Conservation (phyloP, 2,329 filamentous ascomycete genomes). For the Claviceps africana region DNA sequence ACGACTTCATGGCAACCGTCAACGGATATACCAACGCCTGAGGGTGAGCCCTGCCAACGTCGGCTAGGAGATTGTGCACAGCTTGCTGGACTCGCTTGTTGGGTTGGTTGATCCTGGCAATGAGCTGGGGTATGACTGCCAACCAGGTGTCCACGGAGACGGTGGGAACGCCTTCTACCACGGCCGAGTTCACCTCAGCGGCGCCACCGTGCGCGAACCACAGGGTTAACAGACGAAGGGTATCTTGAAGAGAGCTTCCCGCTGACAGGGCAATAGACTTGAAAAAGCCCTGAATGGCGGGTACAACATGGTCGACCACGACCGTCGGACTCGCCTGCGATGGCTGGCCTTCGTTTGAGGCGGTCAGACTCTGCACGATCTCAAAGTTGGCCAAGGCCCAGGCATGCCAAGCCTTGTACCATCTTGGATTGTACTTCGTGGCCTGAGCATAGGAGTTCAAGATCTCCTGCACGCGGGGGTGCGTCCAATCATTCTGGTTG, state of each 20-base stretch:
- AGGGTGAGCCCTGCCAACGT: conserved; percentile 87
- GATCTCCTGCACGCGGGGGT: conserved; percentile 75
- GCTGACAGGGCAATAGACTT: conserved; percentile 87
- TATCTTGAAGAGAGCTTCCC: conserved; percentile 90
- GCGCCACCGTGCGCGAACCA: conserved; percentile 94
- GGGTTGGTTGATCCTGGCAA: conserved; percentile 93
- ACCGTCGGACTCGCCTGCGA: conserved; percentile 43
- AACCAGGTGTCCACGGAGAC: conserved; percentile 98
- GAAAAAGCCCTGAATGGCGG: conserved; percentile 92
- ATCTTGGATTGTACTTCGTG: conserved; percentile 83
- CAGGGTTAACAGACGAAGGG: conserved; percentile 75
- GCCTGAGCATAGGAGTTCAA: conserved; percentile 82
- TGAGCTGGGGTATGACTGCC: conserved; percentile 92
- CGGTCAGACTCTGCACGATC: conserved; percentile 72
- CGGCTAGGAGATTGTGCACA: conserved; percentile 81
- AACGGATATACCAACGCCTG: conserved; percentile 94
- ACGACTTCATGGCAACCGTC: conserved; percentile 94
- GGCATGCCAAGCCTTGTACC: conserved; percentile 99
- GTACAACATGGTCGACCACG: conserved; percentile 79
- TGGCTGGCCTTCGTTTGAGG: conserved; percentile 43
- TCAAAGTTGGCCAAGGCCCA: conserved; percentile 99
- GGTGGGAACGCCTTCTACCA: conserved; percentile 79
- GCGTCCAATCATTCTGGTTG: conserved; percentile 79
- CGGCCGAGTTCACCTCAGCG: conserved; percentile 71
- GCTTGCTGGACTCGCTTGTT: conserved; percentile 78